Evolutionary conservation across 108 stramenopile species (phyloP), one percentile per base, ranked within the genome.

Genomic region (Parmales sp.): DNA sequence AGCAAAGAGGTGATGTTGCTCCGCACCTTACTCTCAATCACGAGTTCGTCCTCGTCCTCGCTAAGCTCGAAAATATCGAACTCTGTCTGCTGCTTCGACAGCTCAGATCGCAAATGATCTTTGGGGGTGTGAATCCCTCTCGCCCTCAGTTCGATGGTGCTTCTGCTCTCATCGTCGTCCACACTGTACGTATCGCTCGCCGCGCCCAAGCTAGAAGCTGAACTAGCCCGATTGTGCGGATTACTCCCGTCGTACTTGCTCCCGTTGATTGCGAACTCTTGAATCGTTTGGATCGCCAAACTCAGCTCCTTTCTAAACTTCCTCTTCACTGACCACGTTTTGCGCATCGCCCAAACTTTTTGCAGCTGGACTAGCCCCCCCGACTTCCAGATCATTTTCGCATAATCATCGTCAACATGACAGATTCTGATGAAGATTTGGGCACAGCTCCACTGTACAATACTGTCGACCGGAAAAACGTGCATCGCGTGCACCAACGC

Each of bases 21-120:
- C 31, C 54, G 29, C 5, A 60, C 36, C 54, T 20, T 60, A 16
- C 16, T 34, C 13, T 60, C 54, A 16, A 60, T 60, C 26, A 19
- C 54, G 29, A 60, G 13, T 6, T 60, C 54, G 29, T 60, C 54
- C 31, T 60, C 54, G 54, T 60, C 54, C 54, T 60, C 54, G 54
- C 54, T 60, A 4, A 60, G 31, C 54, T 60, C 54, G 16, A 34
- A 28, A 3, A 60, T 16, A 20, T 60, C 54, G 31, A 34, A 28
- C 20, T 20, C 54, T 2, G 1, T 34, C 5, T 34, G 29, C 54
- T 60, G 54, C 28, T 11, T 34, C 41, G 41, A 43, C 11, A 43
- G 41, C 11, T 8, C 41, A 11, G 16, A 8, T 16, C 16, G 8
- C 41, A 43, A 16, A 43, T 43, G 8, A 20, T 60, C 36, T 11